These are phyloP conservation scores for Hirsutella thompsonii DNA, from an alignment of 2,329 filamentous ascomycete genomes.

Conservation along the genomic window DNA sequence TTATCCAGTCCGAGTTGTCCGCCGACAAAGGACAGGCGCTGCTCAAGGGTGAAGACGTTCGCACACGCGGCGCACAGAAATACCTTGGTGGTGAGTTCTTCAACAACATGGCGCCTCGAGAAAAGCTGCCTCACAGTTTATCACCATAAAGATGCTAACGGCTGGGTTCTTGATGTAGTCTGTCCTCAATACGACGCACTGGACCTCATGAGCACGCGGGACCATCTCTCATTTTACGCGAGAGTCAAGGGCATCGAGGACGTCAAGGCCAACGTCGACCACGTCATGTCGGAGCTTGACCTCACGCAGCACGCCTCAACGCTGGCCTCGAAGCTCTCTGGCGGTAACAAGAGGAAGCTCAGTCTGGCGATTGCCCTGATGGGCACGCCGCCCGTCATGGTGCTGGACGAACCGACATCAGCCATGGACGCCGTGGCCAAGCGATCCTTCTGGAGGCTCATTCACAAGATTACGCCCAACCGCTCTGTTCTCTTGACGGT, in stretches of 20 bases:
- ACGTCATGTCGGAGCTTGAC: slow-evolving; percentile 61
- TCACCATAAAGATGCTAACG: slow-evolving; percentile 15
- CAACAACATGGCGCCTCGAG: too few species aligned
- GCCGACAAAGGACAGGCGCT: slow-evolving; percentile 55
- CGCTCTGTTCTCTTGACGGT: slow-evolving; percentile 62
- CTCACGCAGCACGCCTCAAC: slow-evolving; percentile 53
- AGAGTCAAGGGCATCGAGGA: slow-evolving; percentile 61
- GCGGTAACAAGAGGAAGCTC: slow-evolving; percentile 79
- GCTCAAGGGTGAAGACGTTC: slow-evolving; percentile 57
- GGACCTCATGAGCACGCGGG: slow-evolving; percentile 70
- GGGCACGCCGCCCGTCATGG: slow-evolving; percentile 68
- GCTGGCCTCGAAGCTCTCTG: slow-evolving; percentile 63
- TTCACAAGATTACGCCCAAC: slow-evolving; percentile 57
- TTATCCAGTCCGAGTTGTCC: slow-evolving; percentile 68
- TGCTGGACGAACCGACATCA: slow-evolving; percentile 73
- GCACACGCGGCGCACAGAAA: slow-evolving; percentile 42
- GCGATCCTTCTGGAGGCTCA: slow-evolving; percentile 74
- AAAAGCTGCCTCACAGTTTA: too few species aligned
- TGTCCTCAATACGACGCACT: slow-evolving; percentile 76
- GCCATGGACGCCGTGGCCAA: slow-evolving; percentile 82
- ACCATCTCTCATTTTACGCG: slow-evolving; percentile 74
- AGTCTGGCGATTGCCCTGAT: slow-evolving; percentile 75
- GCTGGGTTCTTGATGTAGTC: slow-evolving; percentile 25
- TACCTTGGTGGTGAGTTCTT: slow-evolving; percentile 54
- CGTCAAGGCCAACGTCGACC: slow-evolving; percentile 57